phyloP scores from a whole-genome alignment of 2,329 filamentous ascomycete species.

The Paecilomyces variotii region DNA sequence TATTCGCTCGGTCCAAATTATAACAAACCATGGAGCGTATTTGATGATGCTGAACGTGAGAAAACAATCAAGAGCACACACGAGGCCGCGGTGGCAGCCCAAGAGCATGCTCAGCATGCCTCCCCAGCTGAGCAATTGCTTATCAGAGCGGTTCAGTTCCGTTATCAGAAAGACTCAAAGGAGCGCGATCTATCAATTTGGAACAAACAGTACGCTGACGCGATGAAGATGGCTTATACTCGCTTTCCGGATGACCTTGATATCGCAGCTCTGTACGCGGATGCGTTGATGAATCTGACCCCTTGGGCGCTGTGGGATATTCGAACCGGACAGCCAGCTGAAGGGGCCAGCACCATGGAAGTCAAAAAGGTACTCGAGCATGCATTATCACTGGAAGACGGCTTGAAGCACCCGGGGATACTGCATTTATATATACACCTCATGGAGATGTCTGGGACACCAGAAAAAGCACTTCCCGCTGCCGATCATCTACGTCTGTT shows the following conservation, averaged over 20 bases:
- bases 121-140: conserved; percentile 54
- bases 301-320: conserved; percentile 55
- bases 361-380: conserved; percentile 48
- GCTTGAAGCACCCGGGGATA: conserved; percentile 53
- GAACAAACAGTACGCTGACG: conserved; percentile 54
- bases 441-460: conserved; percentile 63
- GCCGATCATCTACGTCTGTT: conserved; percentile 57
- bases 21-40: conserved; percentile 70
- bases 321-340: conserved; percentile 43
- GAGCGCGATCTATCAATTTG: conserved; percentile 45
- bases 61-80: conserved; percentile 41
- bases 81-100: conserved; percentile 39
- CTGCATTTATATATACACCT: conserved; percentile 65
- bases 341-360: conserved; percentile 46
- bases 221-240: conserved; percentile 48
- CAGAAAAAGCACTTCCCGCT: conserved; percentile 53
- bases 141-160: conserved; percentile 52
- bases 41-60: conserved; percentile 54
- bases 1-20: conserved; percentile 69
- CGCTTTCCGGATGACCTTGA: conserved; percentile 48
- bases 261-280: conserved; percentile 50
- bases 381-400: conserved; percentile 42
- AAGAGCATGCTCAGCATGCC: conserved; percentile 22
- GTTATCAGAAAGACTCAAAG: conserved; percentile 48
- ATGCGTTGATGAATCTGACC: conserved; percentile 54